Evolutionary conservation across 2,329 filamentous ascomycete genomes (phyloP), one percentile per base, ranked within the genome.

Genomic region (Hypoxylon sp.): DNA sequence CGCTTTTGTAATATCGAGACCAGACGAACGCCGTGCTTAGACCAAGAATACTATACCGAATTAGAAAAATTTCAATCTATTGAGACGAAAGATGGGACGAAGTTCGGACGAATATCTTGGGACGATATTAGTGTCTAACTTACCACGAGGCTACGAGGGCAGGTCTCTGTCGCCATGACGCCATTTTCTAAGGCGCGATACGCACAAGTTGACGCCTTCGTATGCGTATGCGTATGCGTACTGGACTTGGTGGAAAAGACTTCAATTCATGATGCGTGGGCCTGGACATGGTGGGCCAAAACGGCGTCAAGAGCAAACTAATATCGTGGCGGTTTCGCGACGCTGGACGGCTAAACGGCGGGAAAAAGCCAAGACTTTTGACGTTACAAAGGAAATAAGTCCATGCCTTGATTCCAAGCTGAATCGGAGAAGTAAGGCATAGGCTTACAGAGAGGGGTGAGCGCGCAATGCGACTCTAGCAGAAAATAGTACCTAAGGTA

Each of bases 1-100:
- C 74, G 62, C 76, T 78, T 55, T 62, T 72, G 57, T 74, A 74
- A 61, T 75, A 79, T 59, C 77, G 70, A 13, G 69, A 72, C 20
- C 73, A 75, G 56, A 77, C 56, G 58, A 74, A 71, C 20, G 70
- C 59, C 11, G 57, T 67, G 53, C 68, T 70, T 11, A 69, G 22
- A 34, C 63, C 44, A 26, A 74, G 63, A 50, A 69, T 56, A 41
- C 73, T 75, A 43, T 15, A 13, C 13, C 20, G 10, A 43, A 20
- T 43, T 43, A 43, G 17, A 6, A 3, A 13, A 11, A n/a, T n/a
- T 43, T 20, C 8, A 43, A 20, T 6, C 32, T 37, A 4, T 37
- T 34, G 32, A 2, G 32, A 15, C 10, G 32, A 26, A 26, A 43
- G 39, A 8, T 13, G 30, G 30, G 30, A 32, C 30, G 11, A 30